Conservation (phyloP, 2,329 filamentous ascomycete species). For the Coniochaeta sp. region DNA sequence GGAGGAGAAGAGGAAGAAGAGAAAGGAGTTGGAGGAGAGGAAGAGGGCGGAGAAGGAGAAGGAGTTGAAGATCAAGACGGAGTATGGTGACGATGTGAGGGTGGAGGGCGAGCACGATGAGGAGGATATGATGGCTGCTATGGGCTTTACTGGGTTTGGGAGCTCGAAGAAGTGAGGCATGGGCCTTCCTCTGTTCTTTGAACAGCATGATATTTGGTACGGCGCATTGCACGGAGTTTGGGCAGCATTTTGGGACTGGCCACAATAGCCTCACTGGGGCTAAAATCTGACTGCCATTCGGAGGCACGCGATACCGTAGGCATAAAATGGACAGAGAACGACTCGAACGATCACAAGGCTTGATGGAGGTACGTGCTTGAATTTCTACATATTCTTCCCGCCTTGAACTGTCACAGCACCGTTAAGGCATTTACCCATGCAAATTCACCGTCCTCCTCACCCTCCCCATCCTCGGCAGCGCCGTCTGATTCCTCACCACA, state of each 20-base stretch:
- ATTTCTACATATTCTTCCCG: too few species aligned
- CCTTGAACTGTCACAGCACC: too few species aligned
- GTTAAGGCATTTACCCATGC: background rate
- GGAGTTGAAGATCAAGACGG: constrained; percentile 46
- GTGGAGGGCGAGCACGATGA: constrained; percentile 65
- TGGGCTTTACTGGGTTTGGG: constrained; percentile 61
- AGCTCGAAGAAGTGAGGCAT: constrained; percentile 45
- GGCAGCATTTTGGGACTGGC: too few species aligned
- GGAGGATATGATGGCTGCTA: constrained; percentile 62
- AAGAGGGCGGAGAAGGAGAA: constrained; percentile 42
- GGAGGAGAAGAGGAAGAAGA: constrained; percentile 45
- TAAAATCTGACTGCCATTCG: background rate
- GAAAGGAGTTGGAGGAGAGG: constrained; percentile 48
- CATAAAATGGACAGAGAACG: too few species aligned
- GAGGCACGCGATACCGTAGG: too few species aligned
- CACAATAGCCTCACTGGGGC: too few species aligned
- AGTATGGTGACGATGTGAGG: constrained; percentile 59
- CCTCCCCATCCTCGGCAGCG: background rate
- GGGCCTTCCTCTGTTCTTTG: too few species aligned
- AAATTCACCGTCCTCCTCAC: background rate
- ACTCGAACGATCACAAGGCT: too few species aligned
- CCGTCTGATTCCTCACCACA: constrained; percentile 5
- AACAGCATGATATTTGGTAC: too few species aligned
- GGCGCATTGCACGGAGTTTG: background rate
- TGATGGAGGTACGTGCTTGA: background rate